Base-by-base conservation (phyloP, 148 eudicot species). In the Oxyria digyna region DNA sequence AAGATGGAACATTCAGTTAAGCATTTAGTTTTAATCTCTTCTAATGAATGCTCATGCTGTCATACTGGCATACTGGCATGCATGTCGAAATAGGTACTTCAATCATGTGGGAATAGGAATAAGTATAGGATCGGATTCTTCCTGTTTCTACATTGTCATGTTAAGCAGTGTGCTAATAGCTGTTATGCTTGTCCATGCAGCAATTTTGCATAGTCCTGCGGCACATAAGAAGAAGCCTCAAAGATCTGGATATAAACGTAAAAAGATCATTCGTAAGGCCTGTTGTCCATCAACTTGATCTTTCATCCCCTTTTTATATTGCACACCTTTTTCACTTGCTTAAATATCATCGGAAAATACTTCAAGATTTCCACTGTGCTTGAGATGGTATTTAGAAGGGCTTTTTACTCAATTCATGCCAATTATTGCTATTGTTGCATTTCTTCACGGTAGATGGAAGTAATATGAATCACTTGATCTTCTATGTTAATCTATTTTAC, bases 1-100 rank as follows among this genome's bases (percentile, higher is more conserved):
- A 90, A 90, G 96, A 90, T 80, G 98, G 96, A 76, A 83, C 95
- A 73, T 93, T 86, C 43, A 93, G 98, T 93, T 33, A 82, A 79
- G 96, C 54, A 70, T 65, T 50, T 67, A 15, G 31, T 62, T 41
- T 70, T 55, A 4, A 49, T 69, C 42, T 37, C 26, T 23, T 65
- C 45, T 66, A 38, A 6, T 20, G 37, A 9, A 18, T 66, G 10
- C 15, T 18, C 69, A 3, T 18, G n/a, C n/a, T n/a, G n/a, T n/a
- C n/a, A n/a, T n/a, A n/a, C n/a, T n/a, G n/a, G n/a, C n/a, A n/a
- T n/a, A n/a, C n/a, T n/a, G n/a, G n/a, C n/a, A n/a, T n/a, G 43
- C 68, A 37, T 8, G 15, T n/a, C 10, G 26, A 37, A 18, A 38
- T 37, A 9, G 17, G 69, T 20, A 21, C 0, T 63, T 31, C 37